Percentiles rank a stretch among this genome's conserved stretches.
phyloP scores from a whole-genome alignment of 345 rosid genomes.

The Bruguiera sexangula region DNA sequence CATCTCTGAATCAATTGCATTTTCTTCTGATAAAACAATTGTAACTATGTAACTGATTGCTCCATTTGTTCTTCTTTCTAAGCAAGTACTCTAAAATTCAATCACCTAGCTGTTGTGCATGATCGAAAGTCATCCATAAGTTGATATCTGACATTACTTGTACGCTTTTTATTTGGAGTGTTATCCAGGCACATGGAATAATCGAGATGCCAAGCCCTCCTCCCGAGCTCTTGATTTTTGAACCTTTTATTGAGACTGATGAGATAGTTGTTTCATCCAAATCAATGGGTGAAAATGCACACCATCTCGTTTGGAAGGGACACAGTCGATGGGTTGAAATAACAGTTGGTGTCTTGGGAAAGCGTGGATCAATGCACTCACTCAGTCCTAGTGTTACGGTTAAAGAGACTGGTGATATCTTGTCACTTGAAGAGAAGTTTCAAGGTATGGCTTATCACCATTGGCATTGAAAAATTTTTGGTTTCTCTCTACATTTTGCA shows the following conservation, averaged over 20 bases:
- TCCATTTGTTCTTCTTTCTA: not conserved
- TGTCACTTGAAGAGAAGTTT: conserved; percentile 94
- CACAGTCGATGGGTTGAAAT: conserved; percentile 76
- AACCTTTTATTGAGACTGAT: conserved; percentile 89
- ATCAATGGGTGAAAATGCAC: conserved; percentile 29
- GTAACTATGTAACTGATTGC: not conserved
- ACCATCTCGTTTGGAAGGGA: conserved; percentile 69
- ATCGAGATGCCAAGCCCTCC: conserved; percentile 95
- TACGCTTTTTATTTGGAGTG: conserved; percentile 15
- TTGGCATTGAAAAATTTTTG: not conserved
- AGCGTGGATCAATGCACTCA: conserved; percentile 70
- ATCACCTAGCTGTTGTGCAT: not conserved
- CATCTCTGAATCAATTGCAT: not conserved
- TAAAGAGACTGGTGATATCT: conserved; percentile 85
- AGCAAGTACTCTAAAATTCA: not conserved
- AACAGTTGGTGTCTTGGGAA: conserved; percentile 83
- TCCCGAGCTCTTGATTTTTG: conserved; percentile 75
- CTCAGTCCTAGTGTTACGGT: conserved; percentile 85
- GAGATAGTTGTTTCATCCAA: conserved; percentile 67
- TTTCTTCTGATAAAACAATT: not conserved
- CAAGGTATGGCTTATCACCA: conserved; percentile 49
- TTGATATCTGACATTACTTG: conserved; percentile 1
- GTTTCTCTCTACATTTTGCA: not conserved
- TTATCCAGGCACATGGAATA: conserved; percentile 71
- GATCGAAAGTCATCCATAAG: not conserved